A percentile compares a stretch with the other conserved stretches of the same genome.
These are phyloP conservation scores for Xylariaceae sp. DNA, from an alignment of 2,329 filamentous ascomycete species.

Conservation along the genomic window DNA sequence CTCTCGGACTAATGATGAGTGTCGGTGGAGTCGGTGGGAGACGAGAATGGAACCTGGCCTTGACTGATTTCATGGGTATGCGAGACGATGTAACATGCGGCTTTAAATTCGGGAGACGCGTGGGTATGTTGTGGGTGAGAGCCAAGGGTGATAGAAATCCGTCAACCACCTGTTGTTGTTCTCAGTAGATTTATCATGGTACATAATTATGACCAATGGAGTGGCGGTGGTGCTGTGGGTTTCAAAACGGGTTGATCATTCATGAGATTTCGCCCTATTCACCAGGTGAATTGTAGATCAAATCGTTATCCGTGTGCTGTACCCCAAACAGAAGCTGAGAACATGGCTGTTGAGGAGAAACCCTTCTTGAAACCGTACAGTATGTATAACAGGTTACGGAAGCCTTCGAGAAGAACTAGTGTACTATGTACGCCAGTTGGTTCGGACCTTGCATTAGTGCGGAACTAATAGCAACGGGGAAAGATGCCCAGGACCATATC, in stretches of 20 bases:
- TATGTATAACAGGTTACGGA: slow-evolving; percentile 28
- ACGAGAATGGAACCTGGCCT: slow-evolving; percentile 16
- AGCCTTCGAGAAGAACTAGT: slow-evolving; percentile 38
- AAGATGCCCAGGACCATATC: slow-evolving; percentile 21
- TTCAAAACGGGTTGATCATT: slow-evolving; percentile 9
- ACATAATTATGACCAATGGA: slow-evolving; percentile 1
- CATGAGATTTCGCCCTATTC: not conserved
- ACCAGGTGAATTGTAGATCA: not conserved
- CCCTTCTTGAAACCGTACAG: slow-evolving; percentile 20
- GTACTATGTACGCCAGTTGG: slow-evolving; percentile 31
- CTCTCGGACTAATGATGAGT: slow-evolving; percentile 13
- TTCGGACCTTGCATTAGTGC: slow-evolving; percentile 37
- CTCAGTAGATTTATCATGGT: not conserved
- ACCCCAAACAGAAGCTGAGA: not conserved
- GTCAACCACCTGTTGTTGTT: slow-evolving; percentile 3
- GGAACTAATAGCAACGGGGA: slow-evolving; percentile 37
- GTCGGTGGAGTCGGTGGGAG: slow-evolving; percentile 14
- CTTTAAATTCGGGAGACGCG: slow-evolving; percentile 11
- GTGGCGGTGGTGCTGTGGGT: not conserved
- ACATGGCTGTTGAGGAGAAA: not conserved
- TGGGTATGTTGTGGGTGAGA: slow-evolving; percentile 17
- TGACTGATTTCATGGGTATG: slow-evolving; percentile 18
- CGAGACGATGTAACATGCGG: slow-evolving; percentile 24
- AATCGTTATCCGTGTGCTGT: not conserved
- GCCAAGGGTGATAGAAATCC: slow-evolving; percentile 4